Evolutionary conservation across 208 protist species (phyloP).

Genomic region (Trypanosoma rangeli): DNA sequence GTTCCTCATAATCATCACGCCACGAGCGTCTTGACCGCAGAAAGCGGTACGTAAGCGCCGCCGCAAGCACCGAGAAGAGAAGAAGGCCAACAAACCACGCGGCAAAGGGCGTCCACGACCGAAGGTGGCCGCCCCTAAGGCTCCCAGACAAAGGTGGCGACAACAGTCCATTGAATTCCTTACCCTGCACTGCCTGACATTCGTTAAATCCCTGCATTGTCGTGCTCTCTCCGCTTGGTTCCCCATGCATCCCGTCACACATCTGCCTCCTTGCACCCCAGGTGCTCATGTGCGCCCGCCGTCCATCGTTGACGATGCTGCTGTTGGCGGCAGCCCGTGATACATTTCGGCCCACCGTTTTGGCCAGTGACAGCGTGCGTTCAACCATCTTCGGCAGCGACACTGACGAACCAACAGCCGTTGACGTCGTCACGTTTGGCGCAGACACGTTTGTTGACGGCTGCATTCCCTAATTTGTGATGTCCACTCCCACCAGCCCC

Average conservation of each 20-base stretch:
- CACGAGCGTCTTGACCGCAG: not conserved
- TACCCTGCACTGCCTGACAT: not conserved
- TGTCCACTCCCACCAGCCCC: too few relatives aligned
- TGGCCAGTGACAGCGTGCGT: not conserved
- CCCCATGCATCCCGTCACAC: not conserved
- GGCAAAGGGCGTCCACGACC: conserved; percentile 7
- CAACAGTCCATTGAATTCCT: not conserved
- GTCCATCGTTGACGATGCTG: not conserved
- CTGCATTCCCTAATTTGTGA: not conserved
- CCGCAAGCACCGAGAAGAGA: not conserved
- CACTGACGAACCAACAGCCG: not conserved
- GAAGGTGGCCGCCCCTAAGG: not conserved
- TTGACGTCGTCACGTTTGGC: not conserved
- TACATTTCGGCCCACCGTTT: conserved; percentile 1
- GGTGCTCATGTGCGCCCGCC: conserved; percentile 7
- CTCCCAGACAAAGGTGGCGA: not conserved
- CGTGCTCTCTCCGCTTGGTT: not conserved
- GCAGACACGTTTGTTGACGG: not conserved
- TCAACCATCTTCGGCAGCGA: not conserved
- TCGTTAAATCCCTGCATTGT: not conserved
- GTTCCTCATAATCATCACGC: conserved; percentile 11
- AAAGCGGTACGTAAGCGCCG: conserved; percentile 3
- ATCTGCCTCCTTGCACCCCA: not conserved
- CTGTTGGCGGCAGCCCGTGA: not conserved
- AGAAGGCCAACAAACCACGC: conserved; percentile 6